Evolutionary conservation across 306 rosid species (phyloP).

Genomic region (Canavalia ensiformis): DNA sequence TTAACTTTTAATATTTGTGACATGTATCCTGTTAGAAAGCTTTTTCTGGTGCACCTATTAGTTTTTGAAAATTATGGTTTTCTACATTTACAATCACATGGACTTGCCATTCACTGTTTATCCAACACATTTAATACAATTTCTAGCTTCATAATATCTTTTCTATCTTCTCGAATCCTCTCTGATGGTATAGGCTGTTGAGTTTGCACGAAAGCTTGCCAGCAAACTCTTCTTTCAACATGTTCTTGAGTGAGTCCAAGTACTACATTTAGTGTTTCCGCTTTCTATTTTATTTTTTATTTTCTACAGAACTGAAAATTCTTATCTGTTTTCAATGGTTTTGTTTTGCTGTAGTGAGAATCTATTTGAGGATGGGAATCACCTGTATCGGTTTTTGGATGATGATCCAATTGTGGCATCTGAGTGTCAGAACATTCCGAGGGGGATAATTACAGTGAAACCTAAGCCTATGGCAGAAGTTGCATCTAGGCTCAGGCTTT

Average conservation of each 20-base stretch:
- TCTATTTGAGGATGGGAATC: constrained; percentile 81
- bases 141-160: constrained; percentile 24
- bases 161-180: constrained; percentile 37
- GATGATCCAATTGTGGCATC: constrained; percentile 79
- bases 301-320: constrained; percentile 2
- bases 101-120: constrained; percentile 9
- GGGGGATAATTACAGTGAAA: constrained; percentile 72
- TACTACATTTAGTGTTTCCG: constrained; percentile 30
- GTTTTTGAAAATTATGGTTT: constrained; percentile 36
- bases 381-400: constrained; percentile 80
- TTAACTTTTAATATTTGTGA: background rate
- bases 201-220: constrained; percentile 82
- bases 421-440: constrained; percentile 73
- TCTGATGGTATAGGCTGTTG: constrained; percentile 69
- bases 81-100: constrained; percentile 5
- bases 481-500: constrained; percentile 78
- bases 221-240: constrained; percentile 75
- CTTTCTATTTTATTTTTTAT: constrained; percentile 23
- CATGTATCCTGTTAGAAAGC: constrained; percentile 10
- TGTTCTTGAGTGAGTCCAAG: constrained; percentile 76
- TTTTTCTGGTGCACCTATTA: constrained; percentile 23
- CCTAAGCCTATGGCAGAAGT: constrained; percentile 77
- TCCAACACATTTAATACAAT: constrained; percentile 12
- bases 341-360: constrained; percentile 64
- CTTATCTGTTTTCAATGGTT: constrained; percentile 22